Evolutionary conservation across 176 grass and related monocot species (phyloP), one percentile per base, ranked within the genome.

Genomic region (Zoysia pacifica): DNA sequence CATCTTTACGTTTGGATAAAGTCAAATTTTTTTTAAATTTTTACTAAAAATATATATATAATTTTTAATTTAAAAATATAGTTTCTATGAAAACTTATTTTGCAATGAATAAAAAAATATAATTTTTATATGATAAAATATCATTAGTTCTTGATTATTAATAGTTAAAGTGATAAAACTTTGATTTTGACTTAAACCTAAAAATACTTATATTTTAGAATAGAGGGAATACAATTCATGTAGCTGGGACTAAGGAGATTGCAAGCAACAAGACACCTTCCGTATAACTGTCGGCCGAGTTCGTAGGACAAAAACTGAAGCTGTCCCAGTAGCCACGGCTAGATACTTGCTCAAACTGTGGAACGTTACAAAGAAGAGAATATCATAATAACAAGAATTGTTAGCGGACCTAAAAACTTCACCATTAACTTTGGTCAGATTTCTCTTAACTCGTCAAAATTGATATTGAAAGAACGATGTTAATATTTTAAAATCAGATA

Each of bases 311-410:
- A 93, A 97, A 54, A 94, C 90, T 1, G 90, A 91, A 83, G 90
- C 88, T 85, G 90, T 93, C 58, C 95, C 95, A 41, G 85, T 89
- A 65, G 95, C 92, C 48, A 97, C 92, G 67, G 90, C 85, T 45
- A 94, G 82, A 82, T 94, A 97, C 85, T 93, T 97, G 71, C 95
- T 94, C 86, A 97, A 86, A 72, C 95, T 97, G 75, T 36, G 62
- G 77, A 81, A 76, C 64, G 82, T 7, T 35, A 84, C 54, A 14
- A 79, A 20, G 55, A 82, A 69, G 55, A 72, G 47, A 18, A 14
- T 54, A 80, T 69, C 63, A 88, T 7, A 9, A 58, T 69, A 42
- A 69, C 46, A 69, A 62, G 44, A 79, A 69, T 70, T 41, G 64
- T 44, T 73, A 73, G 28, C 48, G 1, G 16, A 47, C 64, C 16